phyloP scores from a whole-genome alignment of 148 eudicot genomes.

The Diospyros kaki region DNA sequence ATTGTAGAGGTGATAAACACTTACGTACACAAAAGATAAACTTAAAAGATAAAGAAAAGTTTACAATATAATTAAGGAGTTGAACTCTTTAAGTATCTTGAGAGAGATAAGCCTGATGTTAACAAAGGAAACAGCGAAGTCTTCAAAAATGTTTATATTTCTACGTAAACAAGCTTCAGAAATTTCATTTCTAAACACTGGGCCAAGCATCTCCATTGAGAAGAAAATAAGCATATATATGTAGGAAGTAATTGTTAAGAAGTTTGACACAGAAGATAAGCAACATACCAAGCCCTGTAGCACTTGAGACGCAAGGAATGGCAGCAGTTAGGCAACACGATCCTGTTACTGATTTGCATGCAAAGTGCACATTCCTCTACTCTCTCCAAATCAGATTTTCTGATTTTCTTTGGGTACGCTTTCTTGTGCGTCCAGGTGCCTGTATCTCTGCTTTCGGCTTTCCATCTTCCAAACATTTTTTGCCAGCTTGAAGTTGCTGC shows the following conservation, averaged over 20 bases:
- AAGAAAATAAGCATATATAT: not conserved
- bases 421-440: not conserved
- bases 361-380: conserved; percentile 74
- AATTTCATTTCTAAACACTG: not conserved
- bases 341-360: conserved; percentile 53
- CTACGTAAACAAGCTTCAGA: not conserved
- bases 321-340: conserved; percentile 43
- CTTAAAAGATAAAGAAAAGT: no score
- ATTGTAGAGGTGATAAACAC: no score
- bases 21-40: no score
- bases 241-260: no score
- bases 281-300: conserved; percentile 32
- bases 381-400: conserved; percentile 47
- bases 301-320: conserved; percentile 37
- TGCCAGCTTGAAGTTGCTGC: conserved; percentile 74
- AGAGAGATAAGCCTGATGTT: no score
- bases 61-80: no score
- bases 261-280: conserved; percentile 1
- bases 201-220: not conserved
- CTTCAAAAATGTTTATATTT: no score
- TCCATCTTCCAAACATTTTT: conserved; percentile 58
- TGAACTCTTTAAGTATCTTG: no score
- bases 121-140: no score
- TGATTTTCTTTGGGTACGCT: conserved; percentile 7
- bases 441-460: conserved; percentile 51